Percentiles rank a stretch among this genome's conserved stretches.
Evolutionary conservation across 2,329 filamentous ascomycete species (phyloP).

Genomic region (Rutstroemia sp.): DNA sequence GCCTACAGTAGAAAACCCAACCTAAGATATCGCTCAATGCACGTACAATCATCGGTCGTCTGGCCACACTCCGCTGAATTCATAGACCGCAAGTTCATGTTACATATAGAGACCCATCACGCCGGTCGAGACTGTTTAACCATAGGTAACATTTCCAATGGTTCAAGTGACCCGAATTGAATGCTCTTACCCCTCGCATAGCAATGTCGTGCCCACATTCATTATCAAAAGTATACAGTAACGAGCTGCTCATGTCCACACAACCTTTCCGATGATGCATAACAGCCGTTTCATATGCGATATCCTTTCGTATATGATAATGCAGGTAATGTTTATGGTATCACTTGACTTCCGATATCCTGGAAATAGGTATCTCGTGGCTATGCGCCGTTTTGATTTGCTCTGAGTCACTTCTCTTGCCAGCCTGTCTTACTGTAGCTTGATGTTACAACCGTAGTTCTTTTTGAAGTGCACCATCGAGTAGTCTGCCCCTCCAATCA

Average conservation of each 20-base stretch:
- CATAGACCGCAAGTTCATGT: no score
- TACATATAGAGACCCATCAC: no score
- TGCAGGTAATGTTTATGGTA: constrained; percentile 2
- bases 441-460: not conserved
- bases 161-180: constrained; percentile 5
- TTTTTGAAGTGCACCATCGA: no score
- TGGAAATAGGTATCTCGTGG: constrained; percentile 12
- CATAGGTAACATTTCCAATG: not conserved
- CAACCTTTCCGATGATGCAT: constrained; percentile 4
- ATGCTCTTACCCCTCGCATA: constrained; percentile 2
- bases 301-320: not conserved
- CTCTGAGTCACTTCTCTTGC: constrained; percentile 6
- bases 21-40: no score
- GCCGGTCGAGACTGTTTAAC: no score
- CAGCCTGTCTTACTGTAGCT: constrained; percentile 4
- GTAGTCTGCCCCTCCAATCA: not conserved
- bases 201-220: constrained; percentile 3
- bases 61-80: no score
- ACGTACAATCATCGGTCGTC: no score
- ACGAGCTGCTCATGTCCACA: not conserved
- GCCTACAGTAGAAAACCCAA: no score
- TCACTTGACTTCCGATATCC: constrained; percentile 12
- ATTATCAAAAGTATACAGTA: not conserved
- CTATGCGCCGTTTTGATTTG: constrained; percentile 4
- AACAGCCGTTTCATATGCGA: constrained; percentile 7